Percentiles rank a stretch among this genome's conserved stretches.
phyloP scores from a whole-genome alignment of 2,329 filamentous ascomycete genomes.

The Aspergillus glaucus region DNA sequence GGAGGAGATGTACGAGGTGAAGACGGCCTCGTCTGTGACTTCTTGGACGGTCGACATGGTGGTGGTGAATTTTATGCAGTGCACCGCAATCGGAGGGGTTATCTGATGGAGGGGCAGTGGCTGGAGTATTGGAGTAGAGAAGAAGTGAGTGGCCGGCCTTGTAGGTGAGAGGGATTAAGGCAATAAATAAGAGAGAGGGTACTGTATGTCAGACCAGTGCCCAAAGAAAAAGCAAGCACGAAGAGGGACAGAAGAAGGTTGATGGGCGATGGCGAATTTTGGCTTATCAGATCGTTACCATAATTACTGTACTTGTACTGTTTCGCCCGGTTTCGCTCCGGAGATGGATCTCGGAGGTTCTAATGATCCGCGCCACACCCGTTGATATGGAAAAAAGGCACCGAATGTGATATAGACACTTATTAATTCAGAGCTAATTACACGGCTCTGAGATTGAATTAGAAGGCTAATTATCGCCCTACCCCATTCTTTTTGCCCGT shows the following conservation, averaged over 20 bases:
- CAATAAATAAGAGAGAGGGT: neutral
- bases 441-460: too few species aligned
- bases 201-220: neutral
- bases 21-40: conserved; percentile 66
- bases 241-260: conserved; percentile 6
- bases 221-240: neutral
- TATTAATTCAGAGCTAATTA: too few species aligned
- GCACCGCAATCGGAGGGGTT: neutral
- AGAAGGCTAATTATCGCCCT: too few species aligned
- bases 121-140: neutral
- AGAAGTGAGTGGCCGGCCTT: neutral
- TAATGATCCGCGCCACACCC: conserved; percentile 1
- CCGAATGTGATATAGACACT: too few species aligned
- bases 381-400: neutral
- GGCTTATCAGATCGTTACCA: conserved; percentile 28
- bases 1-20: conserved; percentile 61
- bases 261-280: conserved; percentile 14
- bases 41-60: conserved; percentile 72
- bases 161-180: neutral
- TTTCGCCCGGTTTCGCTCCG: neutral
- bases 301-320: neutral
- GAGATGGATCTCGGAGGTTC: conserved; percentile 1
- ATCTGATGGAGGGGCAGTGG: conserved; percentile 54
- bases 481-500: too few species aligned
- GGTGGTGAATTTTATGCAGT: conserved; percentile 1